Evolutionary conservation across 768 basidiomycete genomes (phyloP).

Genomic region (Leccinellum rugosiceps): DNA sequence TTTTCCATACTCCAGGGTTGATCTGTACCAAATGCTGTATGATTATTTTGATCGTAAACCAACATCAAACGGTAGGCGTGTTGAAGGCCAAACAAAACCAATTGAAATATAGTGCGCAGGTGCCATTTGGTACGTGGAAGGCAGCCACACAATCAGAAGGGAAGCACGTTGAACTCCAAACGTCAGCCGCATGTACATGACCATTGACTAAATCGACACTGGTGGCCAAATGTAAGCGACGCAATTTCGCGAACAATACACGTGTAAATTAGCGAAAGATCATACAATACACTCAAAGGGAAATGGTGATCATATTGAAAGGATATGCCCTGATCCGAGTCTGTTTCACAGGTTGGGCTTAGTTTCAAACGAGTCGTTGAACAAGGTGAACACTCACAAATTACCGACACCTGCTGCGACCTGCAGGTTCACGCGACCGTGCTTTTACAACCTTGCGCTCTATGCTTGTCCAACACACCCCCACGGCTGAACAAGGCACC

Average conservation of each 20-base stretch:
- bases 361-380: background rate
- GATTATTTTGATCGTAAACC: background rate
- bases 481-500: conserved; percentile 14
- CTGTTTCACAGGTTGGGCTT: background rate
- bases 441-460: background rate
- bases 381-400: conserved; percentile 1
- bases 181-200: background rate
- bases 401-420: background rate
- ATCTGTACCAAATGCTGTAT: background rate
- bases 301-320: background rate
- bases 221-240: no score
- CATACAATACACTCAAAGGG: background rate
- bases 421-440: background rate
- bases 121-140: background rate
- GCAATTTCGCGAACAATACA: background rate
- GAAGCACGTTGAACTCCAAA: background rate
- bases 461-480: conserved; percentile 16
- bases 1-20: background rate
- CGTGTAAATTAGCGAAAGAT: background rate
- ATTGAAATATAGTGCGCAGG: background rate
- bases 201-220: no score
- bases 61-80: background rate
- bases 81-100: background rate
- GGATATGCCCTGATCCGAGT: background rate
- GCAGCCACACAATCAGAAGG: background rate